Conservation (phyloP, 2,329 filamentous ascomycete genomes). For the Chrysoporthe cubensis region DNA sequence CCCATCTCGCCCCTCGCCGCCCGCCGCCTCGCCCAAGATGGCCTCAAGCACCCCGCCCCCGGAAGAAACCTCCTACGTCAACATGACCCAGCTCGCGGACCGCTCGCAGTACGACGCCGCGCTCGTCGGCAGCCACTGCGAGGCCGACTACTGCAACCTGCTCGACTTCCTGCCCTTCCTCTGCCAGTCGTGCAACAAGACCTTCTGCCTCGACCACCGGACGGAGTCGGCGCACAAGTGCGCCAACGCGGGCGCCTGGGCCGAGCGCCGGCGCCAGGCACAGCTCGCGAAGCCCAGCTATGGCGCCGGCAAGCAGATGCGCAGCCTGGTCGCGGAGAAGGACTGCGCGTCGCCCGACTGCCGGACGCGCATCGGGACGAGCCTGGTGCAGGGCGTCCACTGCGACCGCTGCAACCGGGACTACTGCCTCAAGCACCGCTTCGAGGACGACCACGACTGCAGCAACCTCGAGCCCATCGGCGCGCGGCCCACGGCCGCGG, state of each 20-base stretch:
- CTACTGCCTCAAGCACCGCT: slow-evolving; percentile 78
- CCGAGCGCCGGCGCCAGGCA: slow-evolving; percentile 58
- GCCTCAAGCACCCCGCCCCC: slow-evolving; percentile 50
- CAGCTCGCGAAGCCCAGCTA: slow-evolving; percentile 57
- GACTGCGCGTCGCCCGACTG: slow-evolving; percentile 70
- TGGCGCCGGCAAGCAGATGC: slow-evolving; percentile 58
- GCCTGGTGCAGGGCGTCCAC: slow-evolving; percentile 69
- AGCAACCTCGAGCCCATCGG: slow-evolving; percentile 68
- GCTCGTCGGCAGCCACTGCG: slow-evolving; percentile 87
- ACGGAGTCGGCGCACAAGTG: slow-evolving; percentile 80
- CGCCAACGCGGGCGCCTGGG: slow-evolving; percentile 64
- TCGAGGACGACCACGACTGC: slow-evolving; percentile 84
- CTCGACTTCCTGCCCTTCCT: slow-evolving; percentile 95
- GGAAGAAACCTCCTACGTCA: slow-evolving; percentile 62
- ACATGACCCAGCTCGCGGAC: slow-evolving; percentile 66
- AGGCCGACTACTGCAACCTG: slow-evolving; percentile 88
- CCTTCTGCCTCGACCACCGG: slow-evolving; percentile 93
- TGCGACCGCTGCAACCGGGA: slow-evolving; percentile 72
- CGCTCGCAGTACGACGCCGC: slow-evolving; percentile 64
- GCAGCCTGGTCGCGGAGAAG: slow-evolving; percentile 62
- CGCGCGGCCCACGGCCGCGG: slow-evolving; percentile 47
- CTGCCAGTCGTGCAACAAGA: slow-evolving; percentile 84
- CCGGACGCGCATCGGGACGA: slow-evolving; percentile 73
- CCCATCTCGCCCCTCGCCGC: background rate
- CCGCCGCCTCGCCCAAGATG: slow-evolving; percentile 46